Evolutionary conservation across 2,329 filamentous ascomycete genomes (phyloP), one percentile per base, ranked within the genome.

Genomic region (Zymoseptoria ardabiliae): DNA sequence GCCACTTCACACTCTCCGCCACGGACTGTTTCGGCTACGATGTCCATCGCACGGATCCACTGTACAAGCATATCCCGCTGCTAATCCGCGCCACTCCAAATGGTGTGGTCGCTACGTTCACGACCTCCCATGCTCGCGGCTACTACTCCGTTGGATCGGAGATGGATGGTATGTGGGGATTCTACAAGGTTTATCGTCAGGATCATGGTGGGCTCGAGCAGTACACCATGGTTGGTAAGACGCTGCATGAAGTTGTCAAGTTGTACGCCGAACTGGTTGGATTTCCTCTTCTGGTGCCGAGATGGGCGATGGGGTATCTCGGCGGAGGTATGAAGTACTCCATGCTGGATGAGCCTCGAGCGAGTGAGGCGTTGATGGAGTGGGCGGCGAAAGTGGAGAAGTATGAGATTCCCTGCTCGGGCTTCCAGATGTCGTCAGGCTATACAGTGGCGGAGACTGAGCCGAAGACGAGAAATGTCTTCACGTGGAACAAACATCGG

Each of bases 1-100:
- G 87, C 0, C 78, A 82, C 23, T 90, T 90, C 70, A 79, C 81
- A 23, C 76, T 90, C 13, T 84, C 85, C 0, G 86, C 85, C 2
- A 89, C 85, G 0, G 87, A 90, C 71, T 86, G 82, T 45, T 90
- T 90, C 65, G 86, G 87, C 2, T 90, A 91, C 68, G 86, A 90
- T 65, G 82, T 85, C 3, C 84, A 89, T 69, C 81, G 81, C 9
- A 87, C 86, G 2, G 87, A 90, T 70, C 87, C 87, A 0, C 76
- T 90, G 57, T 90, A 90, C 75, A 90, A 91, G 73, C 85, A 90
- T 66, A 88, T 90, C 48, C 88, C 88, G 0, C 78, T 90, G 0
- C 76, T 91, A 25, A 86, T 90, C 72, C 88, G 88, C 58, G 84
- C 82, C 0, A 86, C 83, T 0, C 81, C 85, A 0, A 68, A 81